Base-by-base conservation (phyloP, 352 stramenopile genomes). In the Phytophthora pini region DNA sequence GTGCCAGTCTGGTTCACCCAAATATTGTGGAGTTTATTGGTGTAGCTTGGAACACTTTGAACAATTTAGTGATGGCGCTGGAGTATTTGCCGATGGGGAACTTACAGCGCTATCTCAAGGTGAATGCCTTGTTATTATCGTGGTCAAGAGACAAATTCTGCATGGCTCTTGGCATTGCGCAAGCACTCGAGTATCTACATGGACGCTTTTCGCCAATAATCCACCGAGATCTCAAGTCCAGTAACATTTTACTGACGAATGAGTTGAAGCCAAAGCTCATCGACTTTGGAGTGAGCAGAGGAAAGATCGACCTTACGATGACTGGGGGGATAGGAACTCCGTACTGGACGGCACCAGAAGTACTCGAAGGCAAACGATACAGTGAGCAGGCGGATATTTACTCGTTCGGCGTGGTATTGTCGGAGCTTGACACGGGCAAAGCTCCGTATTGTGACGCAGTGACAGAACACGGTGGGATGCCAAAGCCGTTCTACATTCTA, bases 221-320 rank as follows among this genome's bases (percentile, higher is more conserved):
- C 40, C 74, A 80, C 56, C 64, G 64, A 13, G 56, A 72, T 17
- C 22, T 68, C 9, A 72, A 72, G 15, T 67, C 57, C 1, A 72
- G 41, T 53, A 96, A 95, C 57, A 77, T 94, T 26, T 66, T 96
- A 34, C 67, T 96, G 32, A 87, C 90, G 39, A 74, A 56, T 5
- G 27, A 73, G 3, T 76, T 90, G 4, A 65, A 89, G 17, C 77
- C 92, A 26, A 84, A 88, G 38, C 56, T 96, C 34, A 92, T 86
- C 40, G 88, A 97, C 71, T 96, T 97, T 74, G 90, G 88, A 48
- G 64, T 94, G 69, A 83, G 68, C 13, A 83, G 62, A 12, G 62
- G 39, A 29, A 34, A 40, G 1, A 49, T 53, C 26, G 63, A 70
- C 17, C 17, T 56, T 15, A 68, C 64, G 41, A 51, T 85, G 90